Percentiles rank a stretch among this genome's conserved stretches.
phyloP scores from a whole-genome alignment of 179 eudicot species.

The Gypsophila paniculata region DNA sequence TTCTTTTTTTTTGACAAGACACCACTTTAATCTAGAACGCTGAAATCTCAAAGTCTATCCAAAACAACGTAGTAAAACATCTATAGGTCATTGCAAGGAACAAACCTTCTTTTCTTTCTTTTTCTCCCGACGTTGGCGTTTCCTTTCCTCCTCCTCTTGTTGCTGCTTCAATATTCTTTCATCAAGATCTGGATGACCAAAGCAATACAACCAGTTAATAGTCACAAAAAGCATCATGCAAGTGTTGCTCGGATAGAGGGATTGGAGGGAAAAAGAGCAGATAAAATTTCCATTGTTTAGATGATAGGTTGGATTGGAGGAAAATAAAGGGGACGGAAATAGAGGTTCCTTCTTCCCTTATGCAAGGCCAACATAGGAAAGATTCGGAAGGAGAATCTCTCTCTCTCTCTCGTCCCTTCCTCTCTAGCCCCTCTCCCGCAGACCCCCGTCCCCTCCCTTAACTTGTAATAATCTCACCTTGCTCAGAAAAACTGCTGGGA shows the following conservation, averaged over 20 bases:
- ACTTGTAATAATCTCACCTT: constrained; percentile 42
- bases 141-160: constrained; percentile 92
- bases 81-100: neutral
- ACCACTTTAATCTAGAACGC: neutral
- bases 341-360: too few relatives aligned
- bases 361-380: too few relatives aligned
- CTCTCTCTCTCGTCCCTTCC: too few relatives aligned
- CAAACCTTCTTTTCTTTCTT: constrained; percentile 96
- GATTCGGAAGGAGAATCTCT: too few relatives aligned
- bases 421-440: too few relatives aligned
- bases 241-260: too few relatives aligned
- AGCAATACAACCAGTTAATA: constrained; percentile 1
- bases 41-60: neutral
- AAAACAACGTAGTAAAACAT: neutral
- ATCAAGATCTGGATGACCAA: constrained; percentile 59
- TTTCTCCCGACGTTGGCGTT: constrained; percentile 80
- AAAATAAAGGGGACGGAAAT: too few relatives aligned
- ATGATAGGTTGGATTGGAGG: too few relatives aligned
- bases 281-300: too few relatives aligned
- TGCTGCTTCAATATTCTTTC: constrained; percentile 86
- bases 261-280: too few relatives aligned
- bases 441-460: too few relatives aligned
- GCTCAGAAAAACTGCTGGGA: constrained; percentile 66
- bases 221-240: neutral
- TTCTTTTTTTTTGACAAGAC: neutral